These are phyloP conservation scores for Monosporascus sp. DNA, from an alignment of 2,329 filamentous ascomycete species.

Conservation along the genomic window DNA sequence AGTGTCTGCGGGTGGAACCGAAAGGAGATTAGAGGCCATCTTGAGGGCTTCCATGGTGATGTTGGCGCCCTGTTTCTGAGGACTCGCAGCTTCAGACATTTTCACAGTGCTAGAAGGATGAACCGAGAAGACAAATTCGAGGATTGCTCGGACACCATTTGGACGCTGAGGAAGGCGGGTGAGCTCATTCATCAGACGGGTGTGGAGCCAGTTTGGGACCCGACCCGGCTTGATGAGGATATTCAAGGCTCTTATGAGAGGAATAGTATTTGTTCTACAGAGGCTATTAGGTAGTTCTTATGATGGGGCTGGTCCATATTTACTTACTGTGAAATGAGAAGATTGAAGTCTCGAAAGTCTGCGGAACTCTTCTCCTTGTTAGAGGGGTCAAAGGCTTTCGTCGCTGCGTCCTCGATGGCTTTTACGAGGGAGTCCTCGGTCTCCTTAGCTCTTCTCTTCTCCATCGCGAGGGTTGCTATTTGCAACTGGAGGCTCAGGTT, in stretches of 20 bases:
- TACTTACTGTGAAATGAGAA: constrained; percentile 45
- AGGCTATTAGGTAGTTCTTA: constrained; percentile 21
- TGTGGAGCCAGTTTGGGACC: constrained; percentile 55
- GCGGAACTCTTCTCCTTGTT: constrained; percentile 17
- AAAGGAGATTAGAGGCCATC: constrained; percentile 57
- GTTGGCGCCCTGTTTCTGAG: constrained; percentile 53
- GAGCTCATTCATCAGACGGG: constrained; percentile 51
- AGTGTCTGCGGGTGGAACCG: constrained; percentile 51
- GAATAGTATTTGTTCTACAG: constrained; percentile 39
- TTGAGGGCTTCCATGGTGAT: constrained; percentile 65
- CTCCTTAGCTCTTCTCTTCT: constrained; percentile 9
- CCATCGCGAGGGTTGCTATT: constrained; percentile 5
- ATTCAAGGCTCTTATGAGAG: constrained; percentile 57
- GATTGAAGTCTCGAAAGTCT: constrained; percentile 36
- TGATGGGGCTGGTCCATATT: background rate
- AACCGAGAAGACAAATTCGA: constrained; percentile 67
- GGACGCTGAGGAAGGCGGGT: constrained; percentile 56
- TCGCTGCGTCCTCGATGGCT: constrained; percentile 34
- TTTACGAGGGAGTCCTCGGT: constrained; percentile 27
- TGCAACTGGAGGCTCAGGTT: background rate
- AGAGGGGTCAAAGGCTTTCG: constrained; percentile 42
- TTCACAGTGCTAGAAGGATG: constrained; percentile 49
- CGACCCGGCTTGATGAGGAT: constrained; percentile 56
- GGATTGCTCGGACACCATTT: constrained; percentile 59
- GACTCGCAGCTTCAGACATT: constrained; percentile 33